Evolutionary conservation across 2,329 filamentous ascomycete genomes (phyloP).

Genomic region (Cladosporium colombiae): DNA sequence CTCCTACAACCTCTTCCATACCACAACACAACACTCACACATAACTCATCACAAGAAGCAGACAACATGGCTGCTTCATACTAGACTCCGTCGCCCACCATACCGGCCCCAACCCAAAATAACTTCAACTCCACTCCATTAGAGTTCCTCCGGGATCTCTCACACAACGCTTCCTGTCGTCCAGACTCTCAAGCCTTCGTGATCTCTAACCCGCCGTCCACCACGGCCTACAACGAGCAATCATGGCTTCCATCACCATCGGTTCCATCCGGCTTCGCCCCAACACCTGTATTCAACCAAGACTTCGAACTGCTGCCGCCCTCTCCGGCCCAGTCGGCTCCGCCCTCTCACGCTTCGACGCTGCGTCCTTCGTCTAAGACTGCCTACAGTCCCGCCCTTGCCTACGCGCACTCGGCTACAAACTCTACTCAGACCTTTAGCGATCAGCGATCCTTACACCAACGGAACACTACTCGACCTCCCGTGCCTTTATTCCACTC

Average conservation of each 20-base stretch:
- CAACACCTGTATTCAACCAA: slow-evolving; percentile 52
- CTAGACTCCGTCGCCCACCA: slow-evolving; percentile 36
- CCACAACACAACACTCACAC: slow-evolving; percentile 15
- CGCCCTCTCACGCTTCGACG: slow-evolving; percentile 54
- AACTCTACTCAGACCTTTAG: slow-evolving; percentile 28
- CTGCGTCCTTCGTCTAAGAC: slow-evolving; percentile 60
- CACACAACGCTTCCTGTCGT: slow-evolving; percentile 29
- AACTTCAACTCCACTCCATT: slow-evolving; percentile 28
- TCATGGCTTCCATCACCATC: slow-evolving; percentile 72
- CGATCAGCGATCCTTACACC: slow-evolving; percentile 23
- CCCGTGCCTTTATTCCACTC: slow-evolving; percentile 70
- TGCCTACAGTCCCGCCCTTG: slow-evolving; percentile 50
- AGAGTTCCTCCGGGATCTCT: slow-evolving; percentile 23
- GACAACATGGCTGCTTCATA: slow-evolving; percentile 37
- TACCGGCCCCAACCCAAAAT: slow-evolving; percentile 26
- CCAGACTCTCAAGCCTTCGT: slow-evolving; percentile 50
- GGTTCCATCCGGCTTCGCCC: slow-evolving; percentile 53
- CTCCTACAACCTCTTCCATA: not conserved
- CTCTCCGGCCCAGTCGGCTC: slow-evolving; percentile 41
- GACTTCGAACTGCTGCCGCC: slow-evolving; percentile 70
- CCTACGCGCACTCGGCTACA: slow-evolving; percentile 64
- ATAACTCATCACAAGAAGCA: slow-evolving; percentile 13
- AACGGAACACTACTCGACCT: slow-evolving; percentile 43
- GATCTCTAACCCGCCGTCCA: slow-evolving; percentile 74
- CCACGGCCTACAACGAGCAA: slow-evolving; percentile 74